Evolutionary conservation across 345 rosid genomes (phyloP), one percentile per base, ranked within the genome.

Genomic region (Orychophragmus violaceus): DNA sequence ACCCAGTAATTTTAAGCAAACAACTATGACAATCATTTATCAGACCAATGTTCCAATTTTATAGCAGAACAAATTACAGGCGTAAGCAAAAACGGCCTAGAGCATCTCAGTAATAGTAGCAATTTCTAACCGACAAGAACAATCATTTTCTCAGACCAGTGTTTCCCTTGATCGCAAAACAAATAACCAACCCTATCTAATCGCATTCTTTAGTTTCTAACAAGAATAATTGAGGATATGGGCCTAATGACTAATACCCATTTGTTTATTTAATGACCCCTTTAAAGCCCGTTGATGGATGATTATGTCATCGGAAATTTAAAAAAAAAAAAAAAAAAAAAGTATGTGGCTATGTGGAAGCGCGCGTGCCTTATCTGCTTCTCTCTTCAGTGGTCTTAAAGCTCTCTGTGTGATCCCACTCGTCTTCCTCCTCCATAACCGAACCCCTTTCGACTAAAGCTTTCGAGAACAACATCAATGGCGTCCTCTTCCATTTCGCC

Each of bases 401-500:
- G 35, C 76, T 59, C 73, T 53, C 51, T 45, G 35, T 36, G 33
- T 54, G 41, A 66, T 67, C 72, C 33, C 12, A 73, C 62, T 72
- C 42, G 62, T 74, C 69, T 45, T 54, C 41, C 70, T 58, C 60
- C 65, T 61, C 45, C 59, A 29, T 16, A 51, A 8, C 45, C 53
- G 13, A 11, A 36, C 14, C 41, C 14, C 44, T 59, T 50, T 69
- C 29, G 23, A 9, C 44, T 36, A 9, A 24, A 66, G 56, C 59
- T 73, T 60, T 59, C 67, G 21, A 42, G 53, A 66, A 58, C 54
- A 33, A 57, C 80, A 28, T 82, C 79, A 50, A 86, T 89, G 93
- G 89, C 95, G 71, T 77, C 85, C 80, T 75, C 95, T 4, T 72
- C 85, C 60, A 69, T 85, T 23, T 86, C 89, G 9, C 88, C 89